Evolutionary conservation across 768 basidiomycete species (phyloP), one percentile per base, ranked within the genome.

Genomic region (Boletellus sp.): DNA sequence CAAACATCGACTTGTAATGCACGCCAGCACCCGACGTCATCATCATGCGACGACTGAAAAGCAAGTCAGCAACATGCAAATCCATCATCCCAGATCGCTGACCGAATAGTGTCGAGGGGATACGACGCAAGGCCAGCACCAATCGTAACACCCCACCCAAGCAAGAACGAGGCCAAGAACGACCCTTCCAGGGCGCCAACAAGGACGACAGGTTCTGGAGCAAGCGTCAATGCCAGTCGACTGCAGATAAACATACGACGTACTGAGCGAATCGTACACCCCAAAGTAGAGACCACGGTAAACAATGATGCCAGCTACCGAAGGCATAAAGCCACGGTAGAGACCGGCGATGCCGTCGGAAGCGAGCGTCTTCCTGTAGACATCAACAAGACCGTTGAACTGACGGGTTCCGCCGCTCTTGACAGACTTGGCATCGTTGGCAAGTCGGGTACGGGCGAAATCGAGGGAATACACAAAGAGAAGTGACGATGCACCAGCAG

Each of bases 401-500:
- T 99, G 96, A 74, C 96, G 91, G 32, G 85, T 80, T 63, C 84
- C 84, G 75, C 94, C 95, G 62, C 78, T 78, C 81, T 94, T 95
- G 31, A 92, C 78, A 4, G 93, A 94, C 80, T 99, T 99, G 71
- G 91, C 92, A 60, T 95, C 93, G 70, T 94, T 94, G 69, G 93
- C 92, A 60, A 98, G 87, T 82, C 96, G 95, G 50, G 96, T 99
- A 87, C 96, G 93, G 59, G 96, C 95, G 69, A 94, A 99, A 66
- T 98, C 96, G 56, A 98, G 87, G 35, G 96, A 99, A 84, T 99
- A 99, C 72, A 98, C 96, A 74, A 99, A 99, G 70, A 99, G 89
- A 49, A 98, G 78, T 22, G 95, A 98, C 12, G 94, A 89, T 53
- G 96, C 96, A 87, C 96, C 96, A 72, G 96, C 96, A 61, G 90